A percentile compares a stretch with the other conserved stretches of the same genome.
phyloP scores from a whole-genome alignment of 2,329 filamentous ascomycete species.

The Immersiporthe knoxdaviesiana region DNA sequence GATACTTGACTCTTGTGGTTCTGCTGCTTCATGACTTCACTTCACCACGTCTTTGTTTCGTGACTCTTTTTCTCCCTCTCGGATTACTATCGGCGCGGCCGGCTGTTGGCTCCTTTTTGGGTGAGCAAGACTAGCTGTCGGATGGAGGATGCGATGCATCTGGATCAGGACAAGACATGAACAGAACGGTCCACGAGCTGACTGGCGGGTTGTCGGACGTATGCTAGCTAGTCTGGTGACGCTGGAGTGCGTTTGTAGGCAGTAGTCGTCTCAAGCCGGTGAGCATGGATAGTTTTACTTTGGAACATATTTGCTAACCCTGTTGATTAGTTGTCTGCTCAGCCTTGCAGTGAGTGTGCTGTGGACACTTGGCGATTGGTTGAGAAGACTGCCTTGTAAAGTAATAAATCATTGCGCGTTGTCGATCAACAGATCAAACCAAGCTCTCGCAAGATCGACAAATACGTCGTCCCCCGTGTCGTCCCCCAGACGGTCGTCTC shows the following conservation, averaged over 20 bases:
- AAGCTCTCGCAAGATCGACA: background rate
- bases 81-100: background rate
- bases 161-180: background rate
- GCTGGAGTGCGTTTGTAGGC: too few relatives aligned
- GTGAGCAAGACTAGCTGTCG: too few relatives aligned
- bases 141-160: background rate
- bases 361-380: background rate
- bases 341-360: background rate
- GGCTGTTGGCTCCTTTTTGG: background rate
- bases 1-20: conserved; percentile 19
- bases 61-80: background rate
- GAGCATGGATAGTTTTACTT: background rate
- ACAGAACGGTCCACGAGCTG: background rate
- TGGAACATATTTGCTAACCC: background rate
- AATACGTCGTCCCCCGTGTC: background rate
- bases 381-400: background rate
- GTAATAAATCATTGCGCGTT: background rate
- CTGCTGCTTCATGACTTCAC: background rate
- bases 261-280: background rate
- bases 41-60: background rate
- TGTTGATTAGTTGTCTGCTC: background rate
- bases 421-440: background rate
- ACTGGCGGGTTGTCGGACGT: background rate
- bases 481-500: background rate
- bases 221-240: too few relatives aligned